A percentile compares a stretch with the other conserved stretches of the same genome.
Conservation (phyloP, 1,284 basidiomycete genomes). For the Fomitiporia mediterranea region DNA sequence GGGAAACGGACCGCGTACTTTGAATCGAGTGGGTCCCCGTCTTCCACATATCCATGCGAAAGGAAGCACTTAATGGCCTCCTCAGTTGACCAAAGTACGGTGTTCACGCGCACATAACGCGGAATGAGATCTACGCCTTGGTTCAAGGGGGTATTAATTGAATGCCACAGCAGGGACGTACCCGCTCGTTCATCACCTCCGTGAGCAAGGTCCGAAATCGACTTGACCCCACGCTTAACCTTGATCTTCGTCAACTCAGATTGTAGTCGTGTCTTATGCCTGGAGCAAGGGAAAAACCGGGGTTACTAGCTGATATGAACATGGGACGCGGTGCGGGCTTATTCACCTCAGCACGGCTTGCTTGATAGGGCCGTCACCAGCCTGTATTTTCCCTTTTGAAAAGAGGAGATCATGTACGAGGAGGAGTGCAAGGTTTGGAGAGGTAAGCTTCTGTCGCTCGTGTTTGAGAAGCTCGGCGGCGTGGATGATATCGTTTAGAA, state of each 20-base stretch:
- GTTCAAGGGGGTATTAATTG: background rate
- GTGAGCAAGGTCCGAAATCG: conserved; percentile 63
- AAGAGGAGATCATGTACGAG: conserved; percentile 87
- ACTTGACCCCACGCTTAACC: conserved; percentile 67
- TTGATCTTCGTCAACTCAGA: conserved; percentile 84
- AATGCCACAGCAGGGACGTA: conserved; percentile 29
- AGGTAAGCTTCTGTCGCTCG: conserved; percentile 71
- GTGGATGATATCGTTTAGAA: conserved; percentile 61
- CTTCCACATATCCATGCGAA: conserved; percentile 46
- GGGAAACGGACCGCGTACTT: conserved; percentile 33
- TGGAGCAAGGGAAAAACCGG: background rate
- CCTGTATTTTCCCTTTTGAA: conserved; percentile 70
- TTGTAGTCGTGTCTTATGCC: conserved; percentile 84
- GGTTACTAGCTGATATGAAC: background rate
- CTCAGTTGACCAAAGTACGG: conserved; percentile 58
- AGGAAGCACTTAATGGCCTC: conserved; percentile 54
- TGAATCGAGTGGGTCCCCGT: conserved; percentile 42
- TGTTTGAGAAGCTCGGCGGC: conserved; percentile 61
- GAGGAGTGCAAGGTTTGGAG: conserved; percentile 70
- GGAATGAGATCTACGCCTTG: conserved; percentile 60
- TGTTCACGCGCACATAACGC: conserved; percentile 84
- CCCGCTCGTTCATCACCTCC: conserved; percentile 57
- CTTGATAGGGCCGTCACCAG: conserved; percentile 83
- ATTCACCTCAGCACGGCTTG: conserved; percentile 56
- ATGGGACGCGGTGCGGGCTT: background rate